Percentiles rank a stretch among this genome's conserved stretches.
phyloP scores from a whole-genome alignment of 352 stramenopile species.

The Pythium biforme region DNA sequence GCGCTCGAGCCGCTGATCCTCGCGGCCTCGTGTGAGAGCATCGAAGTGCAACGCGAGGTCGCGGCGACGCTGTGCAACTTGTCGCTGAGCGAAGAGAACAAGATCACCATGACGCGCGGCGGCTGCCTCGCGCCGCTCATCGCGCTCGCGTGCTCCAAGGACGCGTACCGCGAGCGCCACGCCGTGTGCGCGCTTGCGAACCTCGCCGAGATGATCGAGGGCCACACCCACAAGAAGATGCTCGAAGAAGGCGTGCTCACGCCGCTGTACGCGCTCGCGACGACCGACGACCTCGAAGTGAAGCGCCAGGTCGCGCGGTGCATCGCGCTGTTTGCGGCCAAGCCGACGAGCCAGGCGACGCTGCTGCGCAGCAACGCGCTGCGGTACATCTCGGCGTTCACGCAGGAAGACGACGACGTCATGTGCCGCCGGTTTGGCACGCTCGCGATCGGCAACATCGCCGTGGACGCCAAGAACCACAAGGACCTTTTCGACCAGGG shows the following conservation, averaged over 20 bases:
- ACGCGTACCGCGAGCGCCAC: slow-evolving; percentile 92
- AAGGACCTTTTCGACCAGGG: slow-evolving; percentile 92
- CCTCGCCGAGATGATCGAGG: slow-evolving; percentile 95
- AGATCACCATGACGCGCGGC: slow-evolving; percentile 93
- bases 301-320: slow-evolving; percentile 91
- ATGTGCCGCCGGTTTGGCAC: slow-evolving; percentile 90
- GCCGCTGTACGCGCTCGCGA: slow-evolving; percentile 85
- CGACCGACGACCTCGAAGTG: slow-evolving; percentile 79
- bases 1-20: slow-evolving; percentile 94
- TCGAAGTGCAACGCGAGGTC: slow-evolving; percentile 95
- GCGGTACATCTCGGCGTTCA: slow-evolving; percentile 84
- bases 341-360: slow-evolving; percentile 86
- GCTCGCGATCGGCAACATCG: slow-evolving; percentile 91
- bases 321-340: slow-evolving; percentile 93
- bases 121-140: slow-evolving; percentile 93
- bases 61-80: slow-evolving; percentile 94
- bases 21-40: slow-evolving; percentile 83
- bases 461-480: slow-evolving; percentile 87
- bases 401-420: slow-evolving; percentile 75
- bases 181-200: slow-evolving; percentile 93
- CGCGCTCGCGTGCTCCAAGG: slow-evolving; percentile 80
- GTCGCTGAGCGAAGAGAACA: slow-evolving; percentile 95
- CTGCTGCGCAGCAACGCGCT: slow-evolving; percentile 88
- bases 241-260: slow-evolving; percentile 91
- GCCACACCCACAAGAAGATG: slow-evolving; percentile 94